Evolutionary conservation across 257 asterid species (phyloP).

Genomic region (Thymus quinquecostatus): DNA sequence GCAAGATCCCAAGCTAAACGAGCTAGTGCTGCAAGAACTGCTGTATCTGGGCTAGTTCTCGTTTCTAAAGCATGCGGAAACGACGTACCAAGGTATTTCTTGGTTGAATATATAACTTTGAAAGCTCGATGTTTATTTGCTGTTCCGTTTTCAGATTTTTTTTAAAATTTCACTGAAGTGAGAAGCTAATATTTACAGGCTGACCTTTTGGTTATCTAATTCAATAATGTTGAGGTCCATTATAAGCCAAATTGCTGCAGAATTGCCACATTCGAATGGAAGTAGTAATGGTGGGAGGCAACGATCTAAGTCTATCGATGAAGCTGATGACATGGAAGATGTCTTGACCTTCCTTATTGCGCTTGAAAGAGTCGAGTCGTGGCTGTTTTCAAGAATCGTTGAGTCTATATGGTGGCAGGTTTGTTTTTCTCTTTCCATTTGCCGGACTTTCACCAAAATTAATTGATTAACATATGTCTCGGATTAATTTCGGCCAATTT

Average conservation of each 20-base stretch:
- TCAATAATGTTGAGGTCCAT: constrained; percentile 85
- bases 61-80: constrained; percentile 95
- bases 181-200: constrained; percentile 46
- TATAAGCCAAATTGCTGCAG: constrained; percentile 68
- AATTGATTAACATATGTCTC: background rate
- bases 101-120: background rate
- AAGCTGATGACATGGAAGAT: constrained; percentile 69
- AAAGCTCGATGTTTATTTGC: background rate
- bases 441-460: background rate
- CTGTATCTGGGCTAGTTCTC: constrained; percentile 75
- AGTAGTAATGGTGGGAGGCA: constrained; percentile 26
- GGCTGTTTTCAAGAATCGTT: constrained; percentile 85
- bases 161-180: background rate
- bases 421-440: constrained; percentile 29
- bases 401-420: constrained; percentile 99
- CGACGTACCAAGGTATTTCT: constrained; percentile 76
- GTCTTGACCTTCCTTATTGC: constrained; percentile 64
- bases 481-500: constrained; percentile 6
- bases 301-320: constrained; percentile 45
- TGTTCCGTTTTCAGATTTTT: background rate
- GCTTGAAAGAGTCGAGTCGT: constrained; percentile 81
- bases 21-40: constrained; percentile 82
- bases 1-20: constrained; percentile 60
- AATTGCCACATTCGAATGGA: constrained; percentile 40
- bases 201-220: constrained; percentile 94